phyloP scores from a whole-genome alignment of 495 filamentous ascomycete species.

The Daldinia bambusicola region DNA sequence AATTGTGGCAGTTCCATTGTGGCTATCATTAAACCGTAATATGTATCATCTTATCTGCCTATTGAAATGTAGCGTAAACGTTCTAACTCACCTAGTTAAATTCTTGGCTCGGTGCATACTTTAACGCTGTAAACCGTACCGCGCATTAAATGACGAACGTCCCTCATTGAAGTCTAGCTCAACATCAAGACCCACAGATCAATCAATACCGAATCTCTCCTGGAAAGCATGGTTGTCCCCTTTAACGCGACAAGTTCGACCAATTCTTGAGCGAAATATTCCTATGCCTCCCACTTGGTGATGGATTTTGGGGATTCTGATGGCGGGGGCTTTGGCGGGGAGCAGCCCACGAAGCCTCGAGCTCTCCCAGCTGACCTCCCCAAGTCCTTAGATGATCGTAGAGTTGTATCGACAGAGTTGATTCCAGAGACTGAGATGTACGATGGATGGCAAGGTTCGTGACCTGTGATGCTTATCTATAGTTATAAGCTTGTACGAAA shows the following conservation, averaged over 20 bases:
- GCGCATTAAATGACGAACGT: constrained; percentile 33
- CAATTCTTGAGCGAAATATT: constrained; percentile 39
- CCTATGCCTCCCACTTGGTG: constrained; percentile 48
- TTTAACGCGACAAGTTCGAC: constrained; percentile 32
- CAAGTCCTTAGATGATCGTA: constrained; percentile 88
- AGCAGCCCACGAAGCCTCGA: constrained; percentile 51
- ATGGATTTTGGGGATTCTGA: constrained; percentile 69
- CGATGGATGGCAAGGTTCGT: constrained; percentile 96
- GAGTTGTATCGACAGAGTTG: constrained; percentile 63
- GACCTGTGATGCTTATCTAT: constrained; percentile 12
- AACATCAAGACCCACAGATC: constrained; percentile 41
- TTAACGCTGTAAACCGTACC: constrained; percentile 12
- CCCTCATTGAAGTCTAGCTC: constrained; percentile 26
- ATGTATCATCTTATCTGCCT: background rate
- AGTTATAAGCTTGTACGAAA: background rate
- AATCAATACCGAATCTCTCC: constrained; percentile 14
- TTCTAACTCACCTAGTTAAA: constrained; percentile 11
- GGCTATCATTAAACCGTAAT: too few relatives aligned
- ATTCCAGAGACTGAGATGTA: constrained; percentile 94
- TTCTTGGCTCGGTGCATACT: constrained; percentile 24
- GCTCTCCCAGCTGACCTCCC: constrained; percentile 87
- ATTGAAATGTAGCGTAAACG: background rate
- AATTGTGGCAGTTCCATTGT: constrained; percentile 37
- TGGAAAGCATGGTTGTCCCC: constrained; percentile 40
- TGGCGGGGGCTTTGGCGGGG: constrained; percentile 59